Base-by-base conservation (phyloP, 371 early-diverging fungal genomes). In the Nematocida sp. region DNA sequence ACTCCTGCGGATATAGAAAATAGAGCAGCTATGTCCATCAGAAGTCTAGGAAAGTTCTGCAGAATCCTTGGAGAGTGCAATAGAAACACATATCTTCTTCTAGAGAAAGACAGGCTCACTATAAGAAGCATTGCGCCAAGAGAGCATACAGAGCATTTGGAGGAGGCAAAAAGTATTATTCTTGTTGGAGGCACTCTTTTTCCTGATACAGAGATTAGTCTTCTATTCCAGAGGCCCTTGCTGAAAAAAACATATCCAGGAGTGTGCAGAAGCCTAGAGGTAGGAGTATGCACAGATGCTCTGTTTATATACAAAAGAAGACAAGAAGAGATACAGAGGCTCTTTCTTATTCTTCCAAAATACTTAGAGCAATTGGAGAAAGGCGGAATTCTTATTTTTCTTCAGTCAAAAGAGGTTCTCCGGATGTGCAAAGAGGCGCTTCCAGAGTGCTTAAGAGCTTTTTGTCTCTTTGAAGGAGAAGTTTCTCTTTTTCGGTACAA, bases 311-410 rank as follows among this genome's bases (percentile, higher is more conserved):
- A 71, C 53, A 26, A 4, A n/a, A 20, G 35, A 28, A 48, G 75
- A 53, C 13, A 49, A 2, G 23, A 50, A 38, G 63, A 71, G 36
- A 18, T 51, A 7, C 13, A 30, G 25, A 18, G 47, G 18, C 32
- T 57, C 3, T 38, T 26, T 40, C 5, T 2, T 39, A 35, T 60
- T 45, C 49, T 81, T 36, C 13, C 50, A 16, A 53, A 64, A n/a
- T 48, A 81, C 13, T 39, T 55, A 23, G 55, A 78, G 56, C 50
- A 61, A 3, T 38, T 81, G 16, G 38, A 53, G 49, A 49, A 48
- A 20, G 84, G 84, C 0, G 85, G 83, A 1, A 67, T 81, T 42
- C 75, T 85, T 4, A 33, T 78, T 35, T 85, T 85, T 79, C 28
- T 85, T 32, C 85, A 82, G 39, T 83, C 83, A 7, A 82, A 83